Percentiles rank a stretch among this genome's conserved stretches.
Conservation (phyloP, 495 filamentous ascomycete genomes). For the Penicillium parvum region DNA sequence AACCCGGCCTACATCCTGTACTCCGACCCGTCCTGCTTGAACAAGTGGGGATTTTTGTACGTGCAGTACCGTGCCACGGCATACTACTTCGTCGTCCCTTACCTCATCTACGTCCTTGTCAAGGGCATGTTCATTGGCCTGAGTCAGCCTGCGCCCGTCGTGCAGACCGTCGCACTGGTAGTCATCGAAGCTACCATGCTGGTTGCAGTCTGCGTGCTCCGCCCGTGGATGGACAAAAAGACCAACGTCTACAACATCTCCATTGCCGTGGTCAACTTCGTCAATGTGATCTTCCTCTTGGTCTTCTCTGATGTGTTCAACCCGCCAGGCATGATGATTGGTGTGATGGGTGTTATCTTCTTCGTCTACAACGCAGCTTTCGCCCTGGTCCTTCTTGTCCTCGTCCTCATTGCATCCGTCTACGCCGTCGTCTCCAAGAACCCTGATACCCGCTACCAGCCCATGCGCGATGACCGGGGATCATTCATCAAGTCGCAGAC, state of each 20-base stretch:
- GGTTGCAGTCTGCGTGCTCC: slow-evolving; percentile 71
- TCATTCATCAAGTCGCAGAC: slow-evolving; percentile 98
- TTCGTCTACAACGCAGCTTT: slow-evolving; percentile 90
- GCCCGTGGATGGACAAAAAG: slow-evolving; percentile 99
- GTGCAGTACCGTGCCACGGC: slow-evolving; percentile 95
- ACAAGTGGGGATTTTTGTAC: slow-evolving; percentile 99
- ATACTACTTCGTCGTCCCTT: slow-evolving; percentile 92
- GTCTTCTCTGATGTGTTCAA: slow-evolving; percentile 82
- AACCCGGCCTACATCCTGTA: slow-evolving; percentile 98
- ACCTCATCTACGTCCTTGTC: slow-evolving; percentile 72
- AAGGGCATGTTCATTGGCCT: slow-evolving; percentile 93
- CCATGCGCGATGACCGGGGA: slow-evolving; percentile 92
- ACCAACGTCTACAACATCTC: slow-evolving; percentile 96
- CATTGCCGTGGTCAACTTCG: slow-evolving; percentile 83
- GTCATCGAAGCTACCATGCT: slow-evolving; percentile 80
- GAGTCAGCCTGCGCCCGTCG: slow-evolving; percentile 64
- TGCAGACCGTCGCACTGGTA: slow-evolving; percentile 80
- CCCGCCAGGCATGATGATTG: slow-evolving; percentile 81
- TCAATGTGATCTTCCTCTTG: slow-evolving; percentile 82
- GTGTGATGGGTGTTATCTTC: slow-evolving; percentile 91
- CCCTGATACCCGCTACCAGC: slow-evolving; percentile 92
- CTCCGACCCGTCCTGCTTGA: slow-evolving; percentile 84
- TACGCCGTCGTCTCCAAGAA: slow-evolving; percentile 89
- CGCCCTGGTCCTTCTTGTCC: slow-evolving; percentile 75
- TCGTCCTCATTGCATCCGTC: slow-evolving; percentile 80